phyloP scores from a whole-genome alignment of 768 basidiomycete genomes.

The Tricholoma flavovirens region DNA sequence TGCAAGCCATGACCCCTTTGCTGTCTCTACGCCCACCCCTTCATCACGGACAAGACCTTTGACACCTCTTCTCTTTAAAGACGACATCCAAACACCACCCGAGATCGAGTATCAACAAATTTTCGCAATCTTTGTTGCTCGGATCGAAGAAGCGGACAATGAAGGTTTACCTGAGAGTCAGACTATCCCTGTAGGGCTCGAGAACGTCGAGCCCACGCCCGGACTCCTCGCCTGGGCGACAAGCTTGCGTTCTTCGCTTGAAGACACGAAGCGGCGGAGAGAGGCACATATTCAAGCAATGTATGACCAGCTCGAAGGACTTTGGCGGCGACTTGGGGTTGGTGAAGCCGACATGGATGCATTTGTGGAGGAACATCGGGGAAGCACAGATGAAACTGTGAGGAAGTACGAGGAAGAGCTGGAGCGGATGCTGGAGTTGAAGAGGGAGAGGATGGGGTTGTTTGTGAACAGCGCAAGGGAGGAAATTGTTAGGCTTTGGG shows the following conservation, averaged over 20 bases:
- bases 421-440: constrained; percentile 84
- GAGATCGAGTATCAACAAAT: constrained; percentile 51
- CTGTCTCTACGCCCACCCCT: constrained; percentile 48
- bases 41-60: constrained; percentile 32
- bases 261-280: constrained; percentile 66
- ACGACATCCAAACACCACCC: constrained; percentile 20
- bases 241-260: constrained; percentile 49
- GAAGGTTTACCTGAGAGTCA: constrained; percentile 36
- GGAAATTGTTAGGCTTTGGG: constrained; percentile 80
- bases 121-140: constrained; percentile 57
- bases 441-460: constrained; percentile 78
- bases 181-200: constrained; percentile 47
- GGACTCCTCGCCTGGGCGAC: constrained; percentile 72
- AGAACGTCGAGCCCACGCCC: constrained; percentile 73
- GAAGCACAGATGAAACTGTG: constrained; percentile 73
- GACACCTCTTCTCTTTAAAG: constrained; percentile 33
- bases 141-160: constrained; percentile 53
- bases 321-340: constrained; percentile 87
- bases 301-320: constrained; percentile 87
- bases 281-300: constrained; percentile 87
- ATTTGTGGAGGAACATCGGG: constrained; percentile 86
- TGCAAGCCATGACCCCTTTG: constrained; percentile 41
- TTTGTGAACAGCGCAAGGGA: constrained; percentile 79
- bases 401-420: constrained; percentile 85
- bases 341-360: constrained; percentile 76